Percentiles rank a stretch among this genome's conserved stretches.
Conservation (phyloP, 305 asterid genomes). For the Ajuga reptans region DNA sequence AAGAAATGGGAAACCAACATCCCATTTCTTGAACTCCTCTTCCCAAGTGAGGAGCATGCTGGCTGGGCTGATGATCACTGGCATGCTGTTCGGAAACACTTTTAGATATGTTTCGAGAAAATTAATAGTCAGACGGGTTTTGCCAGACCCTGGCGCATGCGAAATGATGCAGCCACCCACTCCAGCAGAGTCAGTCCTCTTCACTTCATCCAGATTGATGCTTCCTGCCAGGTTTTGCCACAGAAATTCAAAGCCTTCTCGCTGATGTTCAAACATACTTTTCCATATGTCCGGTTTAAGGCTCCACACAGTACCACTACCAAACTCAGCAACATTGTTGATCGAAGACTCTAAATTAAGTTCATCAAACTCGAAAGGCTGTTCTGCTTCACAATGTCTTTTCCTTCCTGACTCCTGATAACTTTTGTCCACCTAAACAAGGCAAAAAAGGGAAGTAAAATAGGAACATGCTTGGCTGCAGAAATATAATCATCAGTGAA, state of each 20-base stretch:
- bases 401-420: constrained; percentile 10
- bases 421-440: constrained; percentile 22
- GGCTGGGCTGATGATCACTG: constrained; percentile 51
- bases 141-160: constrained; percentile 76
- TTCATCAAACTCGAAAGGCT: constrained; percentile 18
- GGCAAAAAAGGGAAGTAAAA: not conserved
- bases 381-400: constrained; percentile 14
- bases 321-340: constrained; percentile 3
- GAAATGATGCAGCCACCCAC: constrained; percentile 72
- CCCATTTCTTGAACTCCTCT: constrained; percentile 63
- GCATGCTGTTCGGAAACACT: constrained; percentile 42
- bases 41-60: constrained; percentile 67
- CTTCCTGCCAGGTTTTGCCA: constrained; percentile 65
- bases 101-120: constrained; percentile 44
- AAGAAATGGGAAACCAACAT: constrained; percentile 42
- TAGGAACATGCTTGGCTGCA: not conserved
- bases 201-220: constrained; percentile 35
- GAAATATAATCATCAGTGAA: not conserved
- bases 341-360: not conserved
- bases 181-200: constrained; percentile 15
- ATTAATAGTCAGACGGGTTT: constrained; percentile 49
- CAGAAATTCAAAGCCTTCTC: constrained; percentile 59
- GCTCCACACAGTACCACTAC: constrained; percentile 55
- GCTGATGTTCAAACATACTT: constrained; percentile 63
- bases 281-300: constrained; percentile 31